Evolutionary conservation across 768 basidiomycete genomes (phyloP), one percentile per base, ranked within the genome.

Genomic region (Rhodotorula diobovata): DNA sequence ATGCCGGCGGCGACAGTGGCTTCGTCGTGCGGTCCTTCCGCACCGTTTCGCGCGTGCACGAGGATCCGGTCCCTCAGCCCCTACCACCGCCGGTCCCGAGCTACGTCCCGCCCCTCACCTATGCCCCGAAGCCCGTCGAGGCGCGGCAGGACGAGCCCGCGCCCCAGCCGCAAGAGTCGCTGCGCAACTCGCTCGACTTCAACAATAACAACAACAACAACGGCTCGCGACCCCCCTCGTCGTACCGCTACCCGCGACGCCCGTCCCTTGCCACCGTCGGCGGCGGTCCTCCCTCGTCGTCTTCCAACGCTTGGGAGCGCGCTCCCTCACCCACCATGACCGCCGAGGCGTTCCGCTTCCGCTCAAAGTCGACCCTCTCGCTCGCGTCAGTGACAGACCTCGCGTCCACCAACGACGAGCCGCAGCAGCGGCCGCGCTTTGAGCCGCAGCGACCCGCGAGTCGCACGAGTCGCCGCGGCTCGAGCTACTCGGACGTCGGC

Each of bases 1-100:
- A 55, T 21, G 64, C 57, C 12, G 61, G 48, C 34, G 72, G 67
- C 6, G 68, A 65, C 6, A 48, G 66, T 37, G 68, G 73, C 2
- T 74, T 74, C 54, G 68, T 74, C 59, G 73, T 74, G 39, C 64
- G 43, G 21, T 74, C 73, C 46, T 74, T 74, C 66, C 62, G 73
- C 21, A 61, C 62, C 18, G 68, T 74, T 34, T 70, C 73, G 51
- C 65, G 73, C 37, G 73, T 74, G 4, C 68, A 74, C 41, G 72
- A 73, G 53, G 68, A 74, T 15, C 73, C 73, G 16, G 55, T 70
- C 51, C 15, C 59, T 25, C 28, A 5, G 30, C 53, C 12, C 23
- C n/a, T 32, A 28, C 21, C 30, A 4, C 39, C 62, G 0, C 66
- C 34, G 2, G 35, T 20, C 6, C n/a, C n/a, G n/a, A 53, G 8